These are phyloP conservation scores for Citrullus colocynthis DNA, from an alignment of 306 rosid species.

Conservation along the genomic window DNA sequence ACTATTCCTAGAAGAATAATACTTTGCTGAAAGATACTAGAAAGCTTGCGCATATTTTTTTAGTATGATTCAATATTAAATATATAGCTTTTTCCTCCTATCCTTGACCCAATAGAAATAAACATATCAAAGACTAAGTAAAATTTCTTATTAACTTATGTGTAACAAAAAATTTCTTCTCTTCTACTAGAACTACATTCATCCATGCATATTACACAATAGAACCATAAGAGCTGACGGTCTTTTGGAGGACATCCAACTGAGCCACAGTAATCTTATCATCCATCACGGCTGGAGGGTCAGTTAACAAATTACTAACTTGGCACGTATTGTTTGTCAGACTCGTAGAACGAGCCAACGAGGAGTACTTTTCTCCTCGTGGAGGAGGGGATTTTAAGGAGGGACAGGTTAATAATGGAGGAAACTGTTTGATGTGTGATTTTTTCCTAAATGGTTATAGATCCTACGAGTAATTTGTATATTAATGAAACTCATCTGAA, in stretches of 20 bases:
- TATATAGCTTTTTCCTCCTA: background rate
- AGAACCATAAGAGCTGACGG: background rate
- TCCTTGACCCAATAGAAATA: background rate
- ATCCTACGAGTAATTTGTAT: background rate
- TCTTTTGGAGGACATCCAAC: background rate
- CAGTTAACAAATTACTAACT: background rate
- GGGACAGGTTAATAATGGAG: background rate
- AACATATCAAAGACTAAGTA: background rate
- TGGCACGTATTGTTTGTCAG: background rate
- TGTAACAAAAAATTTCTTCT: background rate
- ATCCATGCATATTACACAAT: background rate
- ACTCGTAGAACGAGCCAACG: background rate
- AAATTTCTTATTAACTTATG: background rate
- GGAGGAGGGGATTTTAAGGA: background rate
- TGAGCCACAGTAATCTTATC: slow-evolving; percentile 2
- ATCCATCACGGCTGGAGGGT: background rate
- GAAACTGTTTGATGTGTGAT: background rate
- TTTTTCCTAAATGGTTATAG: background rate
- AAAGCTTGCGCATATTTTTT: background rate
- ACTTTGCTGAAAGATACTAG: background rate
- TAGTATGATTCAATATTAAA: background rate
- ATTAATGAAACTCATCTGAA: background rate
- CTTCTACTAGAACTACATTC: background rate
- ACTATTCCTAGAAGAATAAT: background rate
- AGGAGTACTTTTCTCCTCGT: background rate